Base-by-base conservation (phyloP, 257 asterid genomes). In the Galeopsis tetrahit region DNA sequence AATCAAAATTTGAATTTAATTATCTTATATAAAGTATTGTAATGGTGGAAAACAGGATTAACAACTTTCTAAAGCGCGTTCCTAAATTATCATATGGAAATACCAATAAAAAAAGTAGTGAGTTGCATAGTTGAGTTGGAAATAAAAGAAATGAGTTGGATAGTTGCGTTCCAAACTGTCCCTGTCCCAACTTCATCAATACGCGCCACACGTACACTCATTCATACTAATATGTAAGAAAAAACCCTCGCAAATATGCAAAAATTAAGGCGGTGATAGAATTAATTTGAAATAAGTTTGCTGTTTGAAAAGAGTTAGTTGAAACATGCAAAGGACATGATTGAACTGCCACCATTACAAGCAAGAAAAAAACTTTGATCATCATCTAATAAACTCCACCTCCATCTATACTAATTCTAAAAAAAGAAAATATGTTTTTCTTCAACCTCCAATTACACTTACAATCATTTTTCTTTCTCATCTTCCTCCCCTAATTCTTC, bases 241-340 rank as follows among this genome's bases (percentile, higher is more conserved):
- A 51, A 49, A 49, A n/a, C 14, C 59, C 1, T 52, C 10, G 15
- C 59, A 52, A 52, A 21, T 52, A 55, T 3, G 38, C 17, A 10
- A 71, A 75, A 52, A 60, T 7, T 3, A 32, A 57, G 63, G 48
- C 61, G 70, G 55, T 66, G 40, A 36, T 64, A 21, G 73, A 64
- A 49, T 51, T 34, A 38, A 11, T 68, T 68, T 44, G 66, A 73
- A 75, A 76, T 77, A 38, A 43, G 68, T 10, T 61, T 52, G 73
- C 42, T 40, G 31, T 69, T 80, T 66, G 61, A 63, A 55, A 51
- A 71, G 46, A 64, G 88, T 87, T 79, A 58, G 96, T 89, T 89
- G 86, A 69, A 80, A 76, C 88, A 89, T 82, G 89, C 75, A 72
- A 78, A 79, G 42, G 48, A 80, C 87, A 85, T 89, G 93, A 87